Conservation (phyloP, 257 asterid species). For the Salvia hispanica region DNA sequence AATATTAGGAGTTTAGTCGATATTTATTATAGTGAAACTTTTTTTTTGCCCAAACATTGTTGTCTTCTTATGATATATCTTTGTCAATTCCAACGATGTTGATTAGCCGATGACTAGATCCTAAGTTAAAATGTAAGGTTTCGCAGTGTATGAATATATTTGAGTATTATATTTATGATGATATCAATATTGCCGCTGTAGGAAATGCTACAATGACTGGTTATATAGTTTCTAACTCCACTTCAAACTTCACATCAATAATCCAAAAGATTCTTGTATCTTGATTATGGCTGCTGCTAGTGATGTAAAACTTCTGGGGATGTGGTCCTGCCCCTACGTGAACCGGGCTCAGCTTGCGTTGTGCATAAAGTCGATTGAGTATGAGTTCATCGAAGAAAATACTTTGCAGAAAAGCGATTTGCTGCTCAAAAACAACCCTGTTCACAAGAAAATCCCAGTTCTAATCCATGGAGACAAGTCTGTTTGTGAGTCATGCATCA, state of each 20-base stretch:
- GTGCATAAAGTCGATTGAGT: constrained; percentile 25
- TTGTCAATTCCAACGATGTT: background rate
- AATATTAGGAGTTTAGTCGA: background rate
- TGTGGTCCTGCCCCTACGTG: constrained; percentile 31
- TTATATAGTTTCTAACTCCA: background rate
- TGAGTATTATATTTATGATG: background rate
- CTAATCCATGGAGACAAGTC: constrained; percentile 43
- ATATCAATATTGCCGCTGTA: background rate
- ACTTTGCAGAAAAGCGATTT: constrained; percentile 34
- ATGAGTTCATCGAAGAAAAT: constrained; percentile 31
- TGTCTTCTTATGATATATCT: background rate
- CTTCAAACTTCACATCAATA: background rate
- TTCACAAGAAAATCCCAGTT: constrained; percentile 53
- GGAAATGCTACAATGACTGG: constrained; percentile 7
- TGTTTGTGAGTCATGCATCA: constrained; percentile 49
- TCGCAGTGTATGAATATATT: background rate
- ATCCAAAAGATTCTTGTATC: background rate
- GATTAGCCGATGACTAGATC: background rate
- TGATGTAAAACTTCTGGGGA: constrained; percentile 32
- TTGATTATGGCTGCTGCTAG: constrained; percentile 18
- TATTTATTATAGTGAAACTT: background rate
- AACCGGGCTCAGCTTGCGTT: constrained; percentile 29
- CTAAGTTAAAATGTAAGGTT: background rate
- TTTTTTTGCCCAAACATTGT: background rate
- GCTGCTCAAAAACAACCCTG: constrained; percentile 48